phyloP scores from a whole-genome alignment of 2,329 filamentous ascomycete species.

The Huntiella decipiens region DNA sequence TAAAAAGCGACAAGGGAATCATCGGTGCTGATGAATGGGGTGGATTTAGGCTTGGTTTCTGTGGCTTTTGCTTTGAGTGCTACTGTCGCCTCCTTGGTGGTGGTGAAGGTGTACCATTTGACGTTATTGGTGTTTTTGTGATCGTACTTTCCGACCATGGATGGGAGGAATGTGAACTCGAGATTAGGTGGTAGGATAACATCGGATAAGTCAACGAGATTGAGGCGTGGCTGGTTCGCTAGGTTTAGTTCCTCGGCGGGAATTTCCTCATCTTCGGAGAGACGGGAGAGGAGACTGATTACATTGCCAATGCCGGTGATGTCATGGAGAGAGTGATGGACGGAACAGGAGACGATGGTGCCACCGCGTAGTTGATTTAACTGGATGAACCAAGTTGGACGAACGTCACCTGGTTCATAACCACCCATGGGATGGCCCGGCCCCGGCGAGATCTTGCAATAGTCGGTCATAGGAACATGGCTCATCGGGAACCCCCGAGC shows the following conservation, averaged over 20 bases:
- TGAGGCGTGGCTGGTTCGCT: not conserved
- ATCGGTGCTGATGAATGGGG: conserved; percentile 3
- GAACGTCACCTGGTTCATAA: not conserved
- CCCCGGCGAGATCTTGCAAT: not conserved
- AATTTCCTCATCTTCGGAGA: not conserved
- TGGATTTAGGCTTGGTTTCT: not conserved
- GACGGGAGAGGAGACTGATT: not conserved
- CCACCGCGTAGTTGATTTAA: not conserved
- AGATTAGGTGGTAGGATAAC: not conserved
- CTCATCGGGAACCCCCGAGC: not conserved
- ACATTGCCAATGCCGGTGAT: not conserved
- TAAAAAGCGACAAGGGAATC: not conserved
- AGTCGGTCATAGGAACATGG: not conserved
- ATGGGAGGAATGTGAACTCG: not conserved
- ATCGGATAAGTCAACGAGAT: not conserved
- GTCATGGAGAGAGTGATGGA: conserved; percentile 1
- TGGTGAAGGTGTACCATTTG: no score
- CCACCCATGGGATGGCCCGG: not conserved
- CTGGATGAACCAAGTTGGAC: not conserved
- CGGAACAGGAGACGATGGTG: not conserved
- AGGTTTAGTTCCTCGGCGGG: not conserved
- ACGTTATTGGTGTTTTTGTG: no score
- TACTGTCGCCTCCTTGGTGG: not conserved
- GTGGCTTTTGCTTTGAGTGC: not conserved
- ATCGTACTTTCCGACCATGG: no score